Base-by-base conservation (phyloP, 805 yeast genomes). In the Wickerhamiella sorbophila region DNA sequence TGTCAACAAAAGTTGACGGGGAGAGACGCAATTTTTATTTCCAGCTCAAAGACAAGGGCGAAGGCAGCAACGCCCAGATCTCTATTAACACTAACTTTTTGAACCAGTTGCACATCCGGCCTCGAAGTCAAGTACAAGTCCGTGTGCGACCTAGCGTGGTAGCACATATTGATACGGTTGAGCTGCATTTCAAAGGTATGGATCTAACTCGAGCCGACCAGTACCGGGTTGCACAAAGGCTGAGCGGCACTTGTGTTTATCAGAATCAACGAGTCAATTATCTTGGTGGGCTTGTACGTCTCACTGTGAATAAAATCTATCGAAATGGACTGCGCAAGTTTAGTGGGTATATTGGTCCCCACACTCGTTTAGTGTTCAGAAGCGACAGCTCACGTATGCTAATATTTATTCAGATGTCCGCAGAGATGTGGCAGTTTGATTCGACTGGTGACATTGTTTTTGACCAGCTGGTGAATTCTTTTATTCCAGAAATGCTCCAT, bases 391-490 rank as follows among this genome's bases (percentile, higher is more conserved):
- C 96, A 1, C 74, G 81, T 43, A 64, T 88, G 43, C 72, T 84
- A 14, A 81, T 87, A 39, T 66, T 91, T 47, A 76, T 91, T 39
- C 98, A 91, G 56, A 75, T 87, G 47, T 82, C 96, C 1, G 72
- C 80, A 32, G 99, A 91, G 54, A 91, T 91, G 96, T 91, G 96
- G 93, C 85, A 86, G 58, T 91, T 91, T 59, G 97, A 91, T 60
- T 95, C 87, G 54, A 81, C 81, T 49, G 98, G 98, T 1, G 96
- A 88, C 55, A 81, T 87, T 41, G 74, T 85, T 73, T 88, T 88
- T 58, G 88, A 87, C 58, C 84, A 86, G 59, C 74, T 91, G 51
- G 85, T 91, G 36, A 87, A 88, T 57, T 81, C 93, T n/a, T 66
- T 88, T 39, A 77, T 91, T 42, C 99, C 99, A 0, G 79, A 78